Evolutionary conservation across 169 alveolate genomes (phyloP), one percentile per base, ranked within the genome.

Genomic region (Plasmodium berghei): DNA sequence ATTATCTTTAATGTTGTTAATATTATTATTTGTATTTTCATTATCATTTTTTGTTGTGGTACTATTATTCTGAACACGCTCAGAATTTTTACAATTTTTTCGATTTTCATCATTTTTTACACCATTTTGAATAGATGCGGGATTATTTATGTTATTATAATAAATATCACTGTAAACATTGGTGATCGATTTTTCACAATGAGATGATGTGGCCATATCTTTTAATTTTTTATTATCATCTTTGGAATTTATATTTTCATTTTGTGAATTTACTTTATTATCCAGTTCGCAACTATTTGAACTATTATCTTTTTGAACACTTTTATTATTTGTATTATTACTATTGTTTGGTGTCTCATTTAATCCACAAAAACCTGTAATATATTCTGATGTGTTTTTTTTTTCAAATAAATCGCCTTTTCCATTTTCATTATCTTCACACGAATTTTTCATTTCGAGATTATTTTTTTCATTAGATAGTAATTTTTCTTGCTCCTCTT

Each of bases 401-500:
- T 86, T 85, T 4, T 64, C 55, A 1, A 77, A 77, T 55, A 42
- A 54, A 3, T 14, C 56, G 45, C 64, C 75, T 58, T 87, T 74
- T 16, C 24, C 28, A 16, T 49, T 73, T 48, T 61, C 48, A 45
- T 74, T 89, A 16, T 83, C 89, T 56, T 22, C 77, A 16, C 24
- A 66, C 3, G 55, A 34, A 45, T 63, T 46, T 24, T 77, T 77
- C 10, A 28, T 42, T 24, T 77, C 59, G 16, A 16, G 16, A 56
- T 40, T 64, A 28, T 42, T 72, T 46, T 64, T 80, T 42, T 66
- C 61, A 61, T 34, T 77, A 56, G 45, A 20, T 48, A 56, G 24
- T 52, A 46, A 40, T 42, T 12, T 45, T 52, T 58, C 89, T 22
- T 69, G 91, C 20, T 86, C 93, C 86, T 77, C 95, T 72, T 71